A percentile compares a stretch with the other conserved stretches of the same genome.
phyloP scores from a whole-genome alignment of 2,329 filamentous ascomycete species.

The Aspergillus ustus region DNA sequence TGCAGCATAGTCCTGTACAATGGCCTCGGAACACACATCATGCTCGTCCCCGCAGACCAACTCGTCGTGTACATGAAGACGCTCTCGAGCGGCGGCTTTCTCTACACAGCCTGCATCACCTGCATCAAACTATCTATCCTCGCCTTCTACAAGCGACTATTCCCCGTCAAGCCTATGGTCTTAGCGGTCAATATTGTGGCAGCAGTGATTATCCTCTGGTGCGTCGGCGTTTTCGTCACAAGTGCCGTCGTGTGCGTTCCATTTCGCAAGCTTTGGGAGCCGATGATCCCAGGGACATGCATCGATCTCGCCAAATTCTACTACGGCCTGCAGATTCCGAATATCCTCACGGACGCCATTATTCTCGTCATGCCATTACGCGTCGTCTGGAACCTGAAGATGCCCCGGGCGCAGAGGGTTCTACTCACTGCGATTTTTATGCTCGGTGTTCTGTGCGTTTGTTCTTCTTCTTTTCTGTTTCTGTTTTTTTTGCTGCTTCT shows the following conservation, averaged over 20 bases:
- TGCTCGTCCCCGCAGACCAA: background rate
- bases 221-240: constrained; percentile 29
- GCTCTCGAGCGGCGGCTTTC: background rate
- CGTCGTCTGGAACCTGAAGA: constrained; percentile 31
- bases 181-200: constrained; percentile 26
- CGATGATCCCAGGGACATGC: constrained; percentile 28
- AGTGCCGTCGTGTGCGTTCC: constrained; percentile 34
- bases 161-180: constrained; percentile 29
- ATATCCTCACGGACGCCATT: constrained; percentile 36
- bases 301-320: constrained; percentile 34
- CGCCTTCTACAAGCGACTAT: constrained; percentile 33
- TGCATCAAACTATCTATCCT: constrained; percentile 36
- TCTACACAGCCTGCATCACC: constrained; percentile 23
- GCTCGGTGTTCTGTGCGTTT: constrained; percentile 31
- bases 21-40: background rate
- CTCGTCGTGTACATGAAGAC: background rate
- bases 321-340: constrained; percentile 34
- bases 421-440: constrained; percentile 33
- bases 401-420: constrained; percentile 28
- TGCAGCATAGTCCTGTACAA: background rate
- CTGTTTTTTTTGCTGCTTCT: too few species aligned
- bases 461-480: too few species aligned
- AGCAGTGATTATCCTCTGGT: constrained; percentile 30
- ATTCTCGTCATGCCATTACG: constrained; percentile 34
- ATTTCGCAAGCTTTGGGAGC: constrained; percentile 30